These are phyloP conservation scores for Cucurbita argyrosperma DNA, from an alignment of 306 rosid species.

Conservation along the genomic window DNA sequence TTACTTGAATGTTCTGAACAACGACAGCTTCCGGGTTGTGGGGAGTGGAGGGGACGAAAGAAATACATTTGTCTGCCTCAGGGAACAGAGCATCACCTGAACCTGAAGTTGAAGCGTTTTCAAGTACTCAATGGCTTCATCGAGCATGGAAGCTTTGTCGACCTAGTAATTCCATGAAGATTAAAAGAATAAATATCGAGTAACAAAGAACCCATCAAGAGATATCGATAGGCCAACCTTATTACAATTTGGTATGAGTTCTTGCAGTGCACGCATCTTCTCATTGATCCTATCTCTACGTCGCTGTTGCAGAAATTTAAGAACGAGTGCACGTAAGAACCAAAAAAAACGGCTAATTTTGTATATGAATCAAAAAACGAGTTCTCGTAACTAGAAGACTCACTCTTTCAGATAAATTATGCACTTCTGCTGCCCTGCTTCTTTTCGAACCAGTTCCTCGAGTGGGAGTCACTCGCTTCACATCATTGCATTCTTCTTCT, in stretches of 20 bases:
- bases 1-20: neutral
- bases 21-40: neutral
- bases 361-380: neutral
- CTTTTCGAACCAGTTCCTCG: conserved; percentile 52
- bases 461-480: conserved; percentile 24
- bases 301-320: conserved; percentile 35
- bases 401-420: conserved; percentile 89
- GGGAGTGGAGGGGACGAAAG: neutral
- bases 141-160: conserved; percentile 94
- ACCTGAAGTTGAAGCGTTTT: conserved; percentile 80
- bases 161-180: conserved; percentile 30
- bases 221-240: conserved; percentile 33
- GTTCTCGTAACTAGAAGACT: conserved; percentile 5
- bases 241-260: conserved; percentile 86
- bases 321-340: conserved; percentile 2
- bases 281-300: conserved; percentile 81
- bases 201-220: neutral
- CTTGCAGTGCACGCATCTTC: conserved; percentile 84
- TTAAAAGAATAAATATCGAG: neutral
- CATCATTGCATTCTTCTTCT: conserved; percentile 56
- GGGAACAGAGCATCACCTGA: conserved; percentile 27
- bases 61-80: neutral
- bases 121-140: conserved; percentile 83
- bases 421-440: conserved; percentile 79
- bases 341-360: neutral